Base-by-base conservation (phyloP, 2,329 filamentous ascomycete genomes). In the Plenodomus tracheiphilus region DNA sequence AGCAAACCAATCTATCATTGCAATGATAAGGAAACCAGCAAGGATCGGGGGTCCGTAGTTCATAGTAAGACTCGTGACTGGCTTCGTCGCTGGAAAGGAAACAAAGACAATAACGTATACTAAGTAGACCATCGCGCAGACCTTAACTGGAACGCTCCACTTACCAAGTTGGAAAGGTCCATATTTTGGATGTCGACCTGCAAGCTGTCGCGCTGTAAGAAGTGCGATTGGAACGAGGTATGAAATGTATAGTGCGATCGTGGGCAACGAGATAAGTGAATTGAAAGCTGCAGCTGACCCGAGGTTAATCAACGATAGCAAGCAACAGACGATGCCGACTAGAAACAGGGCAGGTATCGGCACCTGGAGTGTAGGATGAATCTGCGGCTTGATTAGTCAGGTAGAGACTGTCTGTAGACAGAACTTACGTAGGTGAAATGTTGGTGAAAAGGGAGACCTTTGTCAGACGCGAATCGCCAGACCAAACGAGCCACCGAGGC, bases 271-370 rank as follows among this genome's bases (percentile, higher is more conserved):
- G 34, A 72, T 54, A 37, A 76, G 69, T 25, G 68, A 69, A 50
- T 70, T 72, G 60, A 75, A 73, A 10, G 72, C 72, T 2, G 63
- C 56, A 19, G 58, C 52, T 11, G 68, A 72, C 46, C 73, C 72
- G 46, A 75, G 66, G 49, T 75, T 74, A 65, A 75, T 75, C 40
- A 68, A 64, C n/a, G 65, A 63, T 15, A 75, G 62, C 38, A 73
- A 49, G 17, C 66, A 57, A 2, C 63, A 68, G 15, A 73, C 62
- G 16, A 54, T 32, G 13, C 46, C 58, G 4, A 69, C 64, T 34
- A 69, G 50, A 1, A 59, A 18, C 6, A 65, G 49, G 4, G 63
- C 54, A n/a, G 59, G 59, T 8, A 56, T 34, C 10, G 54, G 58
- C 10, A 61, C 49, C 35, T 62, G 49, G 13, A 53, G 53, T n/a